Base-by-base conservation (phyloP, 2,329 filamentous ascomycete species). In the Rasamsonia emersonii region DNA sequence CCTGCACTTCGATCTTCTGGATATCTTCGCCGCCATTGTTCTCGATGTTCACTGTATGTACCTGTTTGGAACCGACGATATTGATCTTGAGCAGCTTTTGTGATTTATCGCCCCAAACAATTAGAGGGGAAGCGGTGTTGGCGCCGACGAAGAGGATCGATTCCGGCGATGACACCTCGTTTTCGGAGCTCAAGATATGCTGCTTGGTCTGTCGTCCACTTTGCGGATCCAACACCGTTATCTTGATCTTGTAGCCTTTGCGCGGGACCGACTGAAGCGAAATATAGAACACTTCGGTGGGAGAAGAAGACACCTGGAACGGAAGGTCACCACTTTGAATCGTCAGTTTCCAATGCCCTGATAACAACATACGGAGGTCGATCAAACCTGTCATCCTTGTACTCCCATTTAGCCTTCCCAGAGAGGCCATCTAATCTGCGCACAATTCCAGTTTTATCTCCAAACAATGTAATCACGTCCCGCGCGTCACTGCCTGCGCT, bases 401-500 rank as follows among this genome's bases (percentile, higher is more conserved):
- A 79, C 52, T 86, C 81, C 89, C 91, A 96, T 25, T 82, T 75
- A 2, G 82, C 71, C 23, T 69, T 68, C 16, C 91, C 89, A 25
- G 78, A 75, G 18, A 69, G 67, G 1, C 82, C 84, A 48, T 84
- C 75, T 42, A 96, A 61, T 38, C 84, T 75, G 51, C 79, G 75
- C 35, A 93, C 67, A 29, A 69, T 65, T 18, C 75, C 77, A 36
- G 58, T 39, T 31, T 58, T 53, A 20, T 77, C 70, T 39, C 68
- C 67, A 36, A 74, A 75, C 18, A 94, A 64, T 14, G 75, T 76
- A 45, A 93, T 61, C 8, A 84, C 71, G 53, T 93, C 84, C 57
- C 55, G 50, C 28, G 53, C 49, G 30, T 55, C 45, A 41, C 69
- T 62, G 39, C 64, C 66, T 20, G 59, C 54, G 30, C 55, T 54